phyloP scores from a whole-genome alignment of 306 rosid genomes.

The Herpetospermum pedunculosum region DNA sequence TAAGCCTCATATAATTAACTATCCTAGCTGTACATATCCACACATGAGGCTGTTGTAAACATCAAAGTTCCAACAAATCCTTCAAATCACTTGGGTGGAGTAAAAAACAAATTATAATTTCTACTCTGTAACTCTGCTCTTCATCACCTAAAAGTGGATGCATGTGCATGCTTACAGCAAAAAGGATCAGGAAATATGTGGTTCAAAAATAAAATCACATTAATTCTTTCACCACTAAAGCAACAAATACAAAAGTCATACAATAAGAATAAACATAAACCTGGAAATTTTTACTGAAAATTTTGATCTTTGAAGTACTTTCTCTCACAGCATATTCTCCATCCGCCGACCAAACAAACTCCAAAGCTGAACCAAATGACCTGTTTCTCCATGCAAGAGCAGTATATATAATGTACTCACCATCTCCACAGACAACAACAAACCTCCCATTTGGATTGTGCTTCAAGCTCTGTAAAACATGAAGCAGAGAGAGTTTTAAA shows the following conservation, averaged over 20 bases:
- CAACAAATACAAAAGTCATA: neutral
- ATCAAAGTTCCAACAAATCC: neutral
- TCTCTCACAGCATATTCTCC: slow-evolving; percentile 96
- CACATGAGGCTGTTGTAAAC: neutral
- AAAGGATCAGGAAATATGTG: neutral
- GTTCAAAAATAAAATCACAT: neutral
- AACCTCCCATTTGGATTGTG: slow-evolving; percentile 99
- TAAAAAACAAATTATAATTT: neutral
- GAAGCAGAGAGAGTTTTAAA: neutral
- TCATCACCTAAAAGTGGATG: neutral
- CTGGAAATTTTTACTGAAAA: slow-evolving; percentile 91
- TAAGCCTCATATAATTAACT: neutral
- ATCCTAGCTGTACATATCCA: neutral
- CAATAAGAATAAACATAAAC: slow-evolving; percentile 23
- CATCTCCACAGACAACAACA: slow-evolving; percentile 99
- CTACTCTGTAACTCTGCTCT: neutral
- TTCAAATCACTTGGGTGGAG: neutral
- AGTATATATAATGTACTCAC: slow-evolving; percentile 91
- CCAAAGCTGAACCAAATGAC: slow-evolving; percentile 96
- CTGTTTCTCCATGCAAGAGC: slow-evolving; percentile 99
- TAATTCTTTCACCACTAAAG: neutral
- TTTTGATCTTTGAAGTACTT: slow-evolving; percentile 90
- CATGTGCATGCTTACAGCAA: neutral
- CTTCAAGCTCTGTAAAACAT: slow-evolving; percentile 58
- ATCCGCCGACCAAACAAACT: slow-evolving; percentile 88